Evolutionary conservation across 202 grass and related monocot genomes (phyloP).

Genomic region (Digitaria exilis): DNA sequence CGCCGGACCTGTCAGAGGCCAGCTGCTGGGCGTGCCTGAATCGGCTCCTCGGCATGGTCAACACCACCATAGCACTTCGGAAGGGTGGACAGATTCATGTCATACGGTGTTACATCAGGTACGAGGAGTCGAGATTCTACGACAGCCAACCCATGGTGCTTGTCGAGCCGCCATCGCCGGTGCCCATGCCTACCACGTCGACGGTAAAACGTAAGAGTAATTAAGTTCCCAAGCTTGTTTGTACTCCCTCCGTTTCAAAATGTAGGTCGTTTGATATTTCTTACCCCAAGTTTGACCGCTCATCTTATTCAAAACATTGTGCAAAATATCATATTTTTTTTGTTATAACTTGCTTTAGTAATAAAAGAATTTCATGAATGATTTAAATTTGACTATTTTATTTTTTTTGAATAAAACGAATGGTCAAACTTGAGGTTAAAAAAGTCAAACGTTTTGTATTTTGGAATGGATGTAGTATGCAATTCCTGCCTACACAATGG

Average conservation of each 20-base stretch:
- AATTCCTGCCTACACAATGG: not conserved
- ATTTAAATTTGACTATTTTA: too few relatives aligned
- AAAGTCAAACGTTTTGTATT: too few relatives aligned
- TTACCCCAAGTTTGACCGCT: too few relatives aligned
- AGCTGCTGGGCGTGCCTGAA: constrained; percentile 48
- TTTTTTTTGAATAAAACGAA: too few relatives aligned
- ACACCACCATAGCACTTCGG: constrained; percentile 18
- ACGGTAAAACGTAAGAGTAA: not conserved
- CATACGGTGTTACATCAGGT: constrained; percentile 51
- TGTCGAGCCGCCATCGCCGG: not conserved
- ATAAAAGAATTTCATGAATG: too few relatives aligned
- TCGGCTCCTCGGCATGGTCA: constrained; percentile 8
- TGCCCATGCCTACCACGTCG: not conserved
- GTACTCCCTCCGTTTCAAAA: too few relatives aligned
- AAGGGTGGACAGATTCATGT: constrained; percentile 40
- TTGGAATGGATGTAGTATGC: too few relatives aligned
- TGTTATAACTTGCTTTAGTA: too few relatives aligned
- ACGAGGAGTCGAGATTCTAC: not conserved
- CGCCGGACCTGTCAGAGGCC: constrained; percentile 41
- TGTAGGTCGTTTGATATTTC: too few relatives aligned
- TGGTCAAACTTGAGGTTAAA: too few relatives aligned
- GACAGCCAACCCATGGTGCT: not conserved
- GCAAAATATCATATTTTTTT: too few relatives aligned
- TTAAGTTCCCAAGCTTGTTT: not conserved
- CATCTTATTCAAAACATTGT: too few relatives aligned